A percentile compares a stretch with the other conserved stretches of the same genome.
phyloP scores from a whole-genome alignment of 1,284 basidiomycete species.

The Cryptococcus sp. region DNA sequence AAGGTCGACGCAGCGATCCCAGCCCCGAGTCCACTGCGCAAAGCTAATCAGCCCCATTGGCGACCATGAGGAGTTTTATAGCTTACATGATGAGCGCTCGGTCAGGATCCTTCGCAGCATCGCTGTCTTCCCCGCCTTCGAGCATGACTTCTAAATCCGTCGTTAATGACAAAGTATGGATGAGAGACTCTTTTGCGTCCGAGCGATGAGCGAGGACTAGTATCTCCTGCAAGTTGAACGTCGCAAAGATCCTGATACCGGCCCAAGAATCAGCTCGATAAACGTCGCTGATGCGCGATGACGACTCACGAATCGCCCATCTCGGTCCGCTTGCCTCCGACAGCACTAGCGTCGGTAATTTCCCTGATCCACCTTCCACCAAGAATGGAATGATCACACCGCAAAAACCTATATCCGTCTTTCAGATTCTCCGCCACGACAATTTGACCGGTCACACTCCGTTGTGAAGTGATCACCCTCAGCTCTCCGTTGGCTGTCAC shows the following conservation, averaged over 20 bases:
- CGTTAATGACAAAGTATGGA: slow-evolving; percentile 24
- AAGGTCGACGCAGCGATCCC: slow-evolving; percentile 78
- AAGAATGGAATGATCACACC: slow-evolving; percentile 82
- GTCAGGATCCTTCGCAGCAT: slow-evolving; percentile 16
- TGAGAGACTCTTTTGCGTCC: slow-evolving; percentile 24
- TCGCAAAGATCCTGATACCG: slow-evolving; percentile 69
- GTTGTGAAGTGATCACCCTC: slow-evolving; percentile 67
- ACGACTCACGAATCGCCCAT: slow-evolving; percentile 58
- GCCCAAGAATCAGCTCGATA: too few relatives aligned
- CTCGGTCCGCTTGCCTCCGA: slow-evolving; percentile 41
- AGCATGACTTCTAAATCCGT: slow-evolving; percentile 26
- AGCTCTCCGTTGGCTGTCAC: slow-evolving; percentile 59
- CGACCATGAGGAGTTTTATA: too few relatives aligned
- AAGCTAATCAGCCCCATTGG: slow-evolving; percentile 2
- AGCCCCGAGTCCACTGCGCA: slow-evolving; percentile 73
- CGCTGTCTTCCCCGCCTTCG: slow-evolving; percentile 16
- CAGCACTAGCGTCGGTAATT: slow-evolving; percentile 33
- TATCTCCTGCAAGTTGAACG: slow-evolving; percentile 84
- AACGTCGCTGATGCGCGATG: too few relatives aligned
- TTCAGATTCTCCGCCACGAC: slow-evolving; percentile 71
- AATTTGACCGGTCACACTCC: slow-evolving; percentile 72
- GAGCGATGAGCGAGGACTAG: slow-evolving; percentile 62
- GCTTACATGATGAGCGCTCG: slow-evolving; percentile 40
- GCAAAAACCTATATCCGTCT: slow-evolving; percentile 71
- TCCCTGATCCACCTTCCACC: slow-evolving; percentile 79